Percentiles rank a stretch among this genome's conserved stretches.
Evolutionary conservation across 805 yeast species (phyloP).

Genomic region (Teunomyces gatunensis): DNA sequence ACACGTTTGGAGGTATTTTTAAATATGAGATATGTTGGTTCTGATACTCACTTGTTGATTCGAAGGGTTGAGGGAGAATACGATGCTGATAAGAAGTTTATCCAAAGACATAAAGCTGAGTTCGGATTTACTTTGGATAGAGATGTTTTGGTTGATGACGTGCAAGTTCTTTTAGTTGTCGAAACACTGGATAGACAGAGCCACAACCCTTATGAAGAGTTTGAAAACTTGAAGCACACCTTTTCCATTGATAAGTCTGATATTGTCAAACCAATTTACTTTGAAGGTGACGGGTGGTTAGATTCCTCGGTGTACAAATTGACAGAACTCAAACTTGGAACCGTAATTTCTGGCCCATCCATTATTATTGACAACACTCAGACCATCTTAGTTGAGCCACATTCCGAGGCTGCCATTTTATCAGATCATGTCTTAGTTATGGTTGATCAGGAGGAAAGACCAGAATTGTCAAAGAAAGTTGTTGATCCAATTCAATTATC

Average conservation of each 20-base stretch:
- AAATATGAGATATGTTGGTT: conserved; percentile 80
- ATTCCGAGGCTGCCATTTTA: conserved; percentile 28
- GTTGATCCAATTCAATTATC: conserved; percentile 40
- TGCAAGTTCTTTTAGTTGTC: conserved; percentile 26
- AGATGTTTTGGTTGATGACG: conserved; percentile 35
- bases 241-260: neutral
- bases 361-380: conserved; percentile 32
- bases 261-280: conserved; percentile 42
- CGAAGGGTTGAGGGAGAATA: conserved; percentile 22
- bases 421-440: conserved; percentile 21
- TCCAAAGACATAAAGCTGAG: conserved; percentile 29
- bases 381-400: conserved; percentile 33
- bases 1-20: conserved; percentile 61
- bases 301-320: conserved; percentile 37
- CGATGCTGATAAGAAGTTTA: conserved; percentile 22
- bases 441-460: conserved; percentile 19
- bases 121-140: conserved; percentile 39
- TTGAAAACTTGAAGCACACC: neutral
- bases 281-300: conserved; percentile 45
- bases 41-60: conserved; percentile 88
- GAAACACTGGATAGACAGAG: conserved; percentile 11
- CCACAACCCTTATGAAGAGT: conserved; percentile 19
- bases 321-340: conserved; percentile 20
- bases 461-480: conserved; percentile 20
- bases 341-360: conserved; percentile 26